Evolutionary conservation across 2,329 filamentous ascomycete genomes (phyloP).

Genomic region (Xylaria sp.): DNA sequence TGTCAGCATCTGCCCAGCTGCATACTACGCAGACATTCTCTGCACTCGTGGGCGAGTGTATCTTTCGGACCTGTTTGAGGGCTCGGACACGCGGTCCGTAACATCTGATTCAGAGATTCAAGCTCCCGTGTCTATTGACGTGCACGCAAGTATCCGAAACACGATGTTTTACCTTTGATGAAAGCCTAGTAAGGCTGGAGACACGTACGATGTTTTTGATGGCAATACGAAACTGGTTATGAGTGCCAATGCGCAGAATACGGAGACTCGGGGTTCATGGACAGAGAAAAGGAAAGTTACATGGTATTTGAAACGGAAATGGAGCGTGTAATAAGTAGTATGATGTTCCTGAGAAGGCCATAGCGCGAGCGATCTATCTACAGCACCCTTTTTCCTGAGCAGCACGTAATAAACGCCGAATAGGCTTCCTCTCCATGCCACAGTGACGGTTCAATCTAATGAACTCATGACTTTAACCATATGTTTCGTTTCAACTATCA

Average conservation of each 20-base stretch:
- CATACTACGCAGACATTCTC: slow-evolving; percentile 89
- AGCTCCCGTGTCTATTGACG: not conserved
- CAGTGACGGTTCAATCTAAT: not conserved
- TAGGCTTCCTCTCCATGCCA: not conserved
- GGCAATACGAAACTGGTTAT: not conserved
- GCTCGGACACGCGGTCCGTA: slow-evolving; percentile 48
- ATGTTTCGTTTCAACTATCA: not conserved
- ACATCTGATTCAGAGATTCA: not conserved
- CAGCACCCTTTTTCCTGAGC: not conserved
- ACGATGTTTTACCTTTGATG: slow-evolving; percentile 68
- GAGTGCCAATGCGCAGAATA: slow-evolving; percentile 5
- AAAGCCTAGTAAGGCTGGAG: not conserved
- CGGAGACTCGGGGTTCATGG: not conserved
- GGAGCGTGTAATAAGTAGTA: not conserved
- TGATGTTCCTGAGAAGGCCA: not conserved
- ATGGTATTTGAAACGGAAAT: not conserved
- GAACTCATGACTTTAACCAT: too few species aligned
- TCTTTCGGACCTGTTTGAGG: slow-evolving; percentile 70
- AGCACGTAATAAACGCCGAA: not conserved
- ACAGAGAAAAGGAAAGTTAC: not conserved
- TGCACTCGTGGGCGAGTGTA: slow-evolving; percentile 82
- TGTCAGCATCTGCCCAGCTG: slow-evolving; percentile 86
- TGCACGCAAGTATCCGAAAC: slow-evolving; percentile 58
- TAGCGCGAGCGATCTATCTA: not conserved
- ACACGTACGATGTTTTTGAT: not conserved